Percentiles rank a stretch among this genome's conserved stretches.
phyloP scores from a whole-genome alignment of 352 stramenopile genomes.

The Globisporangium abappressorium region DNA sequence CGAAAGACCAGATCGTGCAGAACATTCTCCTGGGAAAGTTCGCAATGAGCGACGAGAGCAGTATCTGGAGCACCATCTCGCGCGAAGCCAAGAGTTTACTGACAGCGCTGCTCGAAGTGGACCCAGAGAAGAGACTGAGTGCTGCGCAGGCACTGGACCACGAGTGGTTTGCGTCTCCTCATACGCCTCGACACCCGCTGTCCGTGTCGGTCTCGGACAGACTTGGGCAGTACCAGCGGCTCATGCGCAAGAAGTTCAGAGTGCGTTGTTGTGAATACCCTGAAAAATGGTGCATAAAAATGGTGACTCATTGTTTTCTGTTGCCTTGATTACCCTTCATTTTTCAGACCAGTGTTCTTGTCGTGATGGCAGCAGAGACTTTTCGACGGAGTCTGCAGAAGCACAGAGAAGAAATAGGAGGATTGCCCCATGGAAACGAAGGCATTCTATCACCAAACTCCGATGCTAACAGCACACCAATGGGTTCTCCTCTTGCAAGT shows the following conservation, averaged over 20 bases:
- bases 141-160: conserved; percentile 36
- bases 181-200: conserved; percentile 48
- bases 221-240: conserved; percentile 48
- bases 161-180: conserved; percentile 44
- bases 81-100: conserved; percentile 50
- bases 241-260: conserved; percentile 68
- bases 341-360: conserved; percentile 51
- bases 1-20: conserved; percentile 70
- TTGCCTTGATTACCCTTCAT: neutral
- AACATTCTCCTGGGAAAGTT: conserved; percentile 48
- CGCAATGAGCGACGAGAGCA: conserved; percentile 28
- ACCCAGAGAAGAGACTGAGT: conserved; percentile 29
- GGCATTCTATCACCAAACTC: neutral
- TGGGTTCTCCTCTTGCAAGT: neutral
- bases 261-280: conserved; percentile 21
- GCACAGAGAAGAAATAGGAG: conserved; percentile 16
- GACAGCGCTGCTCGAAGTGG: conserved; percentile 29
- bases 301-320: neutral
- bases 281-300: neutral
- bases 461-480: neutral
- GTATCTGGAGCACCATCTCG: conserved; percentile 49
- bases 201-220: conserved; percentile 44
- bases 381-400: conserved; percentile 49
- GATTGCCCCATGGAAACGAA: neutral
- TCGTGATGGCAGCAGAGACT: conserved; percentile 49